These are phyloP conservation scores for Apophysomyces ossiformis DNA, from an alignment of 371 early-diverging fungal genomes.

Conservation along the genomic window DNA sequence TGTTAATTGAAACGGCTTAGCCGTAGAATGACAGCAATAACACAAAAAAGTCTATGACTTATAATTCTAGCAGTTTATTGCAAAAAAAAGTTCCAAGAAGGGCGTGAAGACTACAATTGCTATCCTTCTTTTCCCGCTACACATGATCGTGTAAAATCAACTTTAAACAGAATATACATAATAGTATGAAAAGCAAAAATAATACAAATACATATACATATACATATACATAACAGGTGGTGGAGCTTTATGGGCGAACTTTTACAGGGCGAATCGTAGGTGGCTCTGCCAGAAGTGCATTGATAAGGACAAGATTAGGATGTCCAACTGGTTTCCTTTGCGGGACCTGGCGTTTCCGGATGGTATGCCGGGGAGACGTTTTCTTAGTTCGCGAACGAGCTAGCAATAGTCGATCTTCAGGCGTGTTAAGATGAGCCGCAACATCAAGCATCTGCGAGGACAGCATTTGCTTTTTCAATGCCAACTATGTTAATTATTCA, in stretches of 20 bases:
- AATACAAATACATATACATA: not conserved
- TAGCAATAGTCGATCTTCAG: conserved; percentile 15
- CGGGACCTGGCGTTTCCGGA: conserved; percentile 4
- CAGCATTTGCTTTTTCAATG: conserved; percentile 1
- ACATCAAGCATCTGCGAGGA: conserved; percentile 15
- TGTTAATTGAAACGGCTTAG: no score
- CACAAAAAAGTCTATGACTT: no score
- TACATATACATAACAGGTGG: no score
- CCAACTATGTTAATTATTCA: not conserved
- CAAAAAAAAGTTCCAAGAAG: not conserved
- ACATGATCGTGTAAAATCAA: no score
- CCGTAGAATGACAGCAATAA: no score
- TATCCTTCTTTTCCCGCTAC: no score
- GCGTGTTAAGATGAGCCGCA: conserved; percentile 9
- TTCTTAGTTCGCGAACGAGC: not conserved
- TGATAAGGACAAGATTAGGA: not conserved
- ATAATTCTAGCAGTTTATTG: no score
- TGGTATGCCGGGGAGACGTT: not conserved
- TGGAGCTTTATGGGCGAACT: not conserved
- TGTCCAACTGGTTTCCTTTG: conserved; percentile 5
- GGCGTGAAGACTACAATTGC: not conserved
- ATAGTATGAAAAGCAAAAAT: not conserved
- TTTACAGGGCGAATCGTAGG: not conserved
- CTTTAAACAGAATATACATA: not conserved
- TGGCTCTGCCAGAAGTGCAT: not conserved